Percentiles rank a stretch among this genome's conserved stretches.
phyloP scores from a whole-genome alignment of 2,329 filamentous ascomycete species.

The Colletotrichum truncatum region DNA sequence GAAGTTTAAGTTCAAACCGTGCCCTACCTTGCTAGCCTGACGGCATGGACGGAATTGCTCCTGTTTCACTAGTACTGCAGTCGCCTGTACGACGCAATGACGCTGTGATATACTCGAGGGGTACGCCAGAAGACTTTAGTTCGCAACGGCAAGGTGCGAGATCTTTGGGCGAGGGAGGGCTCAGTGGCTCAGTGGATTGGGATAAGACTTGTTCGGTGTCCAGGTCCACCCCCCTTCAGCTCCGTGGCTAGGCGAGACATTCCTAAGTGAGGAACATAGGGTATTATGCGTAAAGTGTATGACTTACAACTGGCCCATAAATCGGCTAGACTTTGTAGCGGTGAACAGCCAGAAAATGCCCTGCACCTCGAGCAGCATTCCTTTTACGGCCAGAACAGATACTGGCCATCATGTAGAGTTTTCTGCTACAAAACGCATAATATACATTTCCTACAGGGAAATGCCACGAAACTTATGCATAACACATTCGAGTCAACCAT shows the following conservation, averaged over 20 bases:
- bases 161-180: background rate
- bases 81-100: background rate
- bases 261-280: background rate
- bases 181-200: background rate
- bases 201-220: background rate
- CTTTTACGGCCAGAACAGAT: too few species aligned
- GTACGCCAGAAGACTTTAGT: too few species aligned
- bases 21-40: background rate
- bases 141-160: too few species aligned
- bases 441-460: too few species aligned
- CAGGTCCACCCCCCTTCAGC: background rate
- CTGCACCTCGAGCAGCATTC: too few species aligned
- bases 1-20: background rate
- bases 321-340: too few species aligned
- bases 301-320: too few species aligned
- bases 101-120: background rate
- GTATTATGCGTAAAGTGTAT: too few species aligned
- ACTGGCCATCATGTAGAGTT: too few species aligned
- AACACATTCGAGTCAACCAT: too few species aligned
- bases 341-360: background rate
- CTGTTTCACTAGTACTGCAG: background rate
- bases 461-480: too few species aligned
- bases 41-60: background rate
- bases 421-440: too few species aligned
- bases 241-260: background rate